Conservation (phyloP, 257 asterid species). For the Coffea canephora region DNA sequence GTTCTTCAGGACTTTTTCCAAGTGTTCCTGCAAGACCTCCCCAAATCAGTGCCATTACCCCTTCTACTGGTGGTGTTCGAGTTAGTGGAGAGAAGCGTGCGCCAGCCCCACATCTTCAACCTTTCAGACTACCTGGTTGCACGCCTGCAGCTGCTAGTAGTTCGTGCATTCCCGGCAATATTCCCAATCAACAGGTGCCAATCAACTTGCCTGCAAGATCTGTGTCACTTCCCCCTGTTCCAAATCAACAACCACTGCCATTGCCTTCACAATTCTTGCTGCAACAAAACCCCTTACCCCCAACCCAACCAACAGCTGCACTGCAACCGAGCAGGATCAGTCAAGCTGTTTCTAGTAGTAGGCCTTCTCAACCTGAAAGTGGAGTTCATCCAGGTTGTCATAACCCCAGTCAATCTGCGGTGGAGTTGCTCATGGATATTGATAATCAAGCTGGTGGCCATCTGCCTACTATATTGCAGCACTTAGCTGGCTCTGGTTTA, state of each 20-base stretch:
- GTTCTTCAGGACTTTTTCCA: conserved; percentile 35
- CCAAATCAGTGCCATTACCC: conserved; percentile 47
- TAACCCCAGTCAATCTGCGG: conserved; percentile 18
- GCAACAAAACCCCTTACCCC: conserved; percentile 16
- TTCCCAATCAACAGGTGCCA: conserved; percentile 21
- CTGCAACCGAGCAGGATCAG: conserved; percentile 5
- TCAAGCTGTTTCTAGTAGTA: conserved; percentile 17
- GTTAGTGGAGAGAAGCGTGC: conserved; percentile 40
- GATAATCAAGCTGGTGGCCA: conserved; percentile 25
- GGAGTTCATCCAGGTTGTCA: conserved; percentile 12
- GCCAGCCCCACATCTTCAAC: conserved; percentile 46
- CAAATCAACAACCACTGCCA: conserved; percentile 19
- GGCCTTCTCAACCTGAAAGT: conserved; percentile 15
- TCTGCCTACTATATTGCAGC: conserved; percentile 15
- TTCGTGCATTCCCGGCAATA: conserved; percentile 15
- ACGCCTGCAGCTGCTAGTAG: conserved; percentile 5
- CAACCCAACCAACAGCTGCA: conserved; percentile 6
- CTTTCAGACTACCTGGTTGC: conserved; percentile 42
- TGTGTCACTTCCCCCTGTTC: conserved; percentile 16
- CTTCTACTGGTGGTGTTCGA: conserved; percentile 36
- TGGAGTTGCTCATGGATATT: conserved; percentile 29
- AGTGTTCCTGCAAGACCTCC: conserved; percentile 54
- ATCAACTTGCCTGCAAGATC: conserved; percentile 17
- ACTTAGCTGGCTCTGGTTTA: conserved; percentile 17
- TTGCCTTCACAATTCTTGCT: conserved; percentile 8